phyloP scores from a whole-genome alignment of 1,284 basidiomycete species.

The Austropuccinia psidii region DNA sequence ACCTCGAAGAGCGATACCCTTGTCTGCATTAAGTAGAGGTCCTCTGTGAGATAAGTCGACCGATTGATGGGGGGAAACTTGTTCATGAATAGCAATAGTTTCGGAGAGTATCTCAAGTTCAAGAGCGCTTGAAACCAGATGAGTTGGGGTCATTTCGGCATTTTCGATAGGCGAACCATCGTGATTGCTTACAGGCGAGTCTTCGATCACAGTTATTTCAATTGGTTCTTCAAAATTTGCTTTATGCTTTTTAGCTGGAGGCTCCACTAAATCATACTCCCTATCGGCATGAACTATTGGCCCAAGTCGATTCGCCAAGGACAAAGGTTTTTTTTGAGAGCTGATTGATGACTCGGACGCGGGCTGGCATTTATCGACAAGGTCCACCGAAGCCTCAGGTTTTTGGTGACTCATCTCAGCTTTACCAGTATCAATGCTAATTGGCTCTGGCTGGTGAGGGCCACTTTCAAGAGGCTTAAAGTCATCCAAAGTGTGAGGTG shows the following conservation, averaged over 20 bases:
- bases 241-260: constrained; percentile 17
- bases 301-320: constrained; percentile 26
- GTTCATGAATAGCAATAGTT: not conserved
- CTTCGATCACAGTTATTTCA: not conserved
- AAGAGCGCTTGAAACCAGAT: not conserved
- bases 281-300: not conserved
- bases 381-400: not conserved
- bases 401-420: no score
- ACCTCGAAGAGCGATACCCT: constrained; percentile 30
- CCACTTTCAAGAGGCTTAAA: no score
- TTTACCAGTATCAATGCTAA: no score
- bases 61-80: not conserved
- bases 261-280: not conserved
- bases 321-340: not conserved
- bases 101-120: not conserved
- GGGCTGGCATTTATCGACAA: not conserved
- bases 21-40: not conserved
- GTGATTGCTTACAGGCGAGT: not conserved
- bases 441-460: no score
- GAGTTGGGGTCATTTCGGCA: not conserved
- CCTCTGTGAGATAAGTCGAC: not conserved
- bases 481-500: no score
- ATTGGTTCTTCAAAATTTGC: constrained; percentile 3
- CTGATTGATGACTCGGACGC: not conserved
- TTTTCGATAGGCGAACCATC: not conserved